Evolutionary conservation across 2,329 filamentous ascomycete species (phyloP), one percentile per base, ranked within the genome.

Genomic region (Trichophaea hybrida): DNA sequence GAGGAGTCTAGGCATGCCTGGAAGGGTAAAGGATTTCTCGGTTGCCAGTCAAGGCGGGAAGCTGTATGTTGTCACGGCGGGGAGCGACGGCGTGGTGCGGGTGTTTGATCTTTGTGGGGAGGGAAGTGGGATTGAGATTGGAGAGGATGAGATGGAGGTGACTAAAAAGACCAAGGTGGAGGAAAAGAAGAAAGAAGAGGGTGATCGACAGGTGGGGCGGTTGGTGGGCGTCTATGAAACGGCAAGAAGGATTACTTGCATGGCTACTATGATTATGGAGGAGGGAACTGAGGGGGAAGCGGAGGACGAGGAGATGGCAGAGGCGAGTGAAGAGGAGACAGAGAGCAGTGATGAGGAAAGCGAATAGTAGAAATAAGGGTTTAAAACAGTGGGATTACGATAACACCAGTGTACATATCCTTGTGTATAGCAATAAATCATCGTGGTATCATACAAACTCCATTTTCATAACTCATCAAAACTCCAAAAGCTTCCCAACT

Each of bases 21-120:
- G 81, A 8, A 82, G 93, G 55, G 83, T 97, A 71, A 98, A 97
- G 74, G 90, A 95, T 70, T 96, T 97, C 71, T 79, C 82, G 61
- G 73, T 89, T 37, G 68, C 93, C 53, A 71, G 60, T 10, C 46
- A 37, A 2, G 38, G 55, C 8, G 50, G 58, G 13, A 61, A 54
- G 34, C 49, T 77, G 59, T 75, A 85, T 61, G 72, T 94, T 46
- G 76, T 88, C 4, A 82, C 88, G 5, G 89, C 80, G 5, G 84
- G 87, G 72, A 97, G 90, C 70, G 88, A 96, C 68, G 93, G 93
- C 35, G 80, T 82, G 54, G 74, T 96, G n/a, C 80, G 88, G 55
- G 68, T 95, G 13, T 97, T 90, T 85, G 78, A 73, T 62, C 67
- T 94, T 10, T 35, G 50, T 53, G 31, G n/a, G 12, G 17, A 34